Evolutionary conservation across 306 rosid species (phyloP), one percentile per base, ranked within the genome.

Genomic region (Argentina anserina): DNA sequence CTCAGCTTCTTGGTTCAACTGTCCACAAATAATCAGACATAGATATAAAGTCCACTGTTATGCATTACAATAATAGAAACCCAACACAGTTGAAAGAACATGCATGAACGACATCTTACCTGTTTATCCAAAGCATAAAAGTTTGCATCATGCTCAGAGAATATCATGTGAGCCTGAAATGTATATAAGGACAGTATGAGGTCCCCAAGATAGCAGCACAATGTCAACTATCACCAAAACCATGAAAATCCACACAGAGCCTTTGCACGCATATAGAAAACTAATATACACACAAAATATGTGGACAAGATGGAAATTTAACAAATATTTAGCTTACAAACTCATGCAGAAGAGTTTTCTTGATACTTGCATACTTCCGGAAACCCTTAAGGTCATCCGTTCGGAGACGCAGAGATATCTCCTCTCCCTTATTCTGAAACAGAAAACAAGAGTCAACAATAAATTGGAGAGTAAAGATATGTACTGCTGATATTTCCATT

Each of bases 341-440:
- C 84, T 94, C 98, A 76, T 94, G 98, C 83, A 94, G 80, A 45
- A 94, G 97, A 77, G 98, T 94, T 86, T 88, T 85, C 90, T 91
- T 94, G 76, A 94, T 89, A 36, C 82, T 84, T 76, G 83, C 94
- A 63, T 94, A 89, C 75, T 94, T 94, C 84, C 98, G 81, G 78
- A 94, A 94, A 67, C 98, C 98, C 74, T 82, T 89, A 72, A 94
- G 88, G 78, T 94, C 98, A 79, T 94, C 98, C 5, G 97, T 94
- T 62, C 97, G 89, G 81, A 94, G 98, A 55, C 95, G 92, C 81
- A 94, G 78, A 60, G 98, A 94, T 84, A 94, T 94, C 84, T 91
- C 98, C 87, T 94, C 97, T 60, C 97, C 98, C 14, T 69, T 81
- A 76, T 88, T 91, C 98, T 91, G 88, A 26, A 65, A 37, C 18